phyloP scores from a whole-genome alignment of 306 rosid species.

The Cyamopsis tetragonoloba region DNA sequence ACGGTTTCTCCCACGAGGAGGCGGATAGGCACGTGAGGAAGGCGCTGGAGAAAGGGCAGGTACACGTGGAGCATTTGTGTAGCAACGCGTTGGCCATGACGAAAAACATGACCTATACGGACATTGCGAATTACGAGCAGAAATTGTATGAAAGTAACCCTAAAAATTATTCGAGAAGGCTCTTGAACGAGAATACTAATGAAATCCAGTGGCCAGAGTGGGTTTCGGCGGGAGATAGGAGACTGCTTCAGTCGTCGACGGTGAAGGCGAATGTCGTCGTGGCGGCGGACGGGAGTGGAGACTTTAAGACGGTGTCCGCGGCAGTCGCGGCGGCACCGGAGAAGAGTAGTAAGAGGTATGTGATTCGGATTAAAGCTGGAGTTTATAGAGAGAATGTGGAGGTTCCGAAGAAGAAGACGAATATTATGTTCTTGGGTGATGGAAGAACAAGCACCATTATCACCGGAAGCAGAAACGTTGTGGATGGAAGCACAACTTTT shows the following conservation, averaged over 20 bases:
- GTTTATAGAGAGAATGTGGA: constrained; percentile 74
- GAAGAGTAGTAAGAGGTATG: constrained; percentile 51
- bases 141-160: not conserved
- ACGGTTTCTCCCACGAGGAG: constrained; percentile 68
- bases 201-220: constrained; percentile 66
- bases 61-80: constrained; percentile 60
- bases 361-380: constrained; percentile 72
- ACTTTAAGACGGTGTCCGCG: constrained; percentile 60
- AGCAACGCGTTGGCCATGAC: constrained; percentile 80
- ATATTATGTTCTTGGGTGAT: constrained; percentile 82
- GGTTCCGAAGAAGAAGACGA: constrained; percentile 60
- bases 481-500: constrained; percentile 91
- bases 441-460: constrained; percentile 61
- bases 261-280: constrained; percentile 62
- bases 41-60: constrained; percentile 38
- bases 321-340: constrained; percentile 82
- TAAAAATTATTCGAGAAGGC: no score
- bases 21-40: constrained; percentile 48
- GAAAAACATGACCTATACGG: constrained; percentile 67
- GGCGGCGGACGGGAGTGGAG: constrained; percentile 81
- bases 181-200: no score
- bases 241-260: constrained; percentile 46
- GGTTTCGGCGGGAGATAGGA: constrained; percentile 61
- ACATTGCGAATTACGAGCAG: constrained; percentile 38
- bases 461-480: constrained; percentile 68